Evolutionary conservation across 2,329 filamentous ascomycete species (phyloP).

Genomic region (Calonectria pseudoreteaudii): DNA sequence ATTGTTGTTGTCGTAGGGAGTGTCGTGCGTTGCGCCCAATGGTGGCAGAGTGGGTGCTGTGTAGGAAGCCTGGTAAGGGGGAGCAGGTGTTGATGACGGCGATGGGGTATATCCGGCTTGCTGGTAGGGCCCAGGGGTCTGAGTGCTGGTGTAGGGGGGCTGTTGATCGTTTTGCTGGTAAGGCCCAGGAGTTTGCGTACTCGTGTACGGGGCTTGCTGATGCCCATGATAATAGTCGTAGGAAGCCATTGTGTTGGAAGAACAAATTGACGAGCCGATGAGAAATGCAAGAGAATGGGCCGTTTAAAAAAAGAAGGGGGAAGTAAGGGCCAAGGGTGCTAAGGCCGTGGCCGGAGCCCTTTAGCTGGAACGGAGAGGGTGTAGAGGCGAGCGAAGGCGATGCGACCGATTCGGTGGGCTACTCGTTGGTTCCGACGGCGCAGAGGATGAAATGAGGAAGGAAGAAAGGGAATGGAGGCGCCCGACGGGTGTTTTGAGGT

Average conservation of each 20-base stretch:
- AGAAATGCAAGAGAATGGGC: conserved; percentile 15
- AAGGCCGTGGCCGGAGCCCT: conserved; percentile 14
- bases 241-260: conserved; percentile 62
- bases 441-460: neutral
- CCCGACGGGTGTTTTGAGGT: conserved; percentile 13
- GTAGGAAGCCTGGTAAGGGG: conserved; percentile 48
- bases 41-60: conserved; percentile 38
- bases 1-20: neutral
- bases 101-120: conserved; percentile 56
- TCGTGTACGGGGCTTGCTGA: conserved; percentile 50
- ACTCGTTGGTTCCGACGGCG: neutral
- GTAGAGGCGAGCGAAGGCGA: neutral
- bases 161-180: conserved; percentile 54
- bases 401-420: neutral
- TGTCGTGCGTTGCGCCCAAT: conserved; percentile 33
- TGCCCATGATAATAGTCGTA: conserved; percentile 73
- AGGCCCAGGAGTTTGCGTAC: conserved; percentile 53
- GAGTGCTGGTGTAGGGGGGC: conserved; percentile 49
- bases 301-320: conserved; percentile 21
- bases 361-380: conserved; percentile 7
- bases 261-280: neutral
- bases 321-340: conserved; percentile 16
- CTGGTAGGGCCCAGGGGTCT: conserved; percentile 56
- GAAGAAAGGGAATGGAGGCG: neutral
- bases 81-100: conserved; percentile 51